Conservation (phyloP, 1,284 basidiomycete species). For the Apiotrichum montevideense region DNA sequence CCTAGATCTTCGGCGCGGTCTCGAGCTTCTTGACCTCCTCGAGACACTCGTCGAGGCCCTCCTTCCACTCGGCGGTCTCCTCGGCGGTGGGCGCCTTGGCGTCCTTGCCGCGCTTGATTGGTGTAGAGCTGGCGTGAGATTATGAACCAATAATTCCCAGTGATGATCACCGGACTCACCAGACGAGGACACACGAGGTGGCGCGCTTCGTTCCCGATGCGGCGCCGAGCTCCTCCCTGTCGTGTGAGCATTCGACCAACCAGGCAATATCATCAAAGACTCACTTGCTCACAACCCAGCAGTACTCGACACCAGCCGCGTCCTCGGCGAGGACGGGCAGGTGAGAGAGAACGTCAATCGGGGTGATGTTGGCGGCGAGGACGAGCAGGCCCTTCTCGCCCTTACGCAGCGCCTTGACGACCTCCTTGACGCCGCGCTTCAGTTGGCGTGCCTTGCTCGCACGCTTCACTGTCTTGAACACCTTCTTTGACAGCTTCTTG, state of each 20-base stretch:
- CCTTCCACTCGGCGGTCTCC: conserved; percentile 57
- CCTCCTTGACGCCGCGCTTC: conserved; percentile 92
- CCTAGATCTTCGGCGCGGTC: conserved; percentile 10
- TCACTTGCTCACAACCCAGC: conserved; percentile 52
- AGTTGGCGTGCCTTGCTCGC: conserved; percentile 87
- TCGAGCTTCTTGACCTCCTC: conserved; percentile 73
- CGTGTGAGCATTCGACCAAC: conserved; percentile 22
- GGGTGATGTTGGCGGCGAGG: conserved; percentile 94
- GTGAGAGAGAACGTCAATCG: conserved; percentile 97
- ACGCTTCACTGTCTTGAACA: conserved; percentile 88
- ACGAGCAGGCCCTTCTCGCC: conserved; percentile 91
- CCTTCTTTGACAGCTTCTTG: conserved; percentile 84
- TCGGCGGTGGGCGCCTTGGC: conserved; percentile 52
- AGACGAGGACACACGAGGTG: conserved; percentile 92
- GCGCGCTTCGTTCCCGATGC: conserved; percentile 96
- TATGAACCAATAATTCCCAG: background rate
- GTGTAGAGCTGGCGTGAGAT: conserved; percentile 30
- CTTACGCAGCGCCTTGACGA: conserved; percentile 90
- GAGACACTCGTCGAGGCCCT: conserved; percentile 64
- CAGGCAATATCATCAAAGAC: conserved; percentile 4
- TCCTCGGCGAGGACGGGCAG: conserved; percentile 93
- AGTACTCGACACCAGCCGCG: conserved; percentile 77
- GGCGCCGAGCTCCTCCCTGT: conserved; percentile 87
- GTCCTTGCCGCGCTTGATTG: conserved; percentile 48
- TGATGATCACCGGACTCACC: conserved; percentile 23